Conservation (phyloP, 2,329 filamentous ascomycete genomes). For the Penicillium rolfsii region DNA sequence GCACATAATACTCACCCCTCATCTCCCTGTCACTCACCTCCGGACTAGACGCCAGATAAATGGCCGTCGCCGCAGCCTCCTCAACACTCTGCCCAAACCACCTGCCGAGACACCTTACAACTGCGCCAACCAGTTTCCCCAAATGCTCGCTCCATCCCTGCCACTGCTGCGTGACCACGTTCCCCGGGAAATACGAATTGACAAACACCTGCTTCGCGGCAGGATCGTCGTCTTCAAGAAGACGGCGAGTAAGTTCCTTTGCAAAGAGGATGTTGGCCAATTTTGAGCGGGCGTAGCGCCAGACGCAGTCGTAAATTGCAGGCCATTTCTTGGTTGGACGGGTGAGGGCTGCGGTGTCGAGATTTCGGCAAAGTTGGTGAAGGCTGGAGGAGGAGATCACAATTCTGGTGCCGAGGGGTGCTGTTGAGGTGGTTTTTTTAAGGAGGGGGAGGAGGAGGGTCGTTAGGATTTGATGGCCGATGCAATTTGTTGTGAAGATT, state of each 20-base stretch:
- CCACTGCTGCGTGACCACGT: slow-evolving; percentile 39
- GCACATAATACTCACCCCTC: slow-evolving; percentile 44
- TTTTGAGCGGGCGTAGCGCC: slow-evolving; percentile 40
- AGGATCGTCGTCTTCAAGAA: slow-evolving; percentile 31
- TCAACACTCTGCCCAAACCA: slow-evolving; percentile 30
- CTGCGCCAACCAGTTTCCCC: slow-evolving; percentile 26
- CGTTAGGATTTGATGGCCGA: slow-evolving; percentile 57
- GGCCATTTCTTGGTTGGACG: slow-evolving; percentile 29
- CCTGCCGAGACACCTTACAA: slow-evolving; percentile 28
- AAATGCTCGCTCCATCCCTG: slow-evolving; percentile 34
- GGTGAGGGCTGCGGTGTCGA: slow-evolving; percentile 32
- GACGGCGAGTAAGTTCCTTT: slow-evolving; percentile 32
- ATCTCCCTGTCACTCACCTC: slow-evolving; percentile 26
- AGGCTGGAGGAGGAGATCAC: slow-evolving; percentile 47
- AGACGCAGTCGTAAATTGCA: slow-evolving; percentile 29
- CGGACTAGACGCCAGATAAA: slow-evolving; percentile 35
- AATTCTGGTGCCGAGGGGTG: slow-evolving; percentile 46
- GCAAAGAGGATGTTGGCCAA: slow-evolving; percentile 40
- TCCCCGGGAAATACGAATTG: slow-evolving; percentile 40
- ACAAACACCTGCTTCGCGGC: slow-evolving; percentile 32
- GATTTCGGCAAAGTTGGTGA: slow-evolving; percentile 31
- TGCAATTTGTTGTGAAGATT: slow-evolving; percentile 55
- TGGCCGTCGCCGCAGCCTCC: slow-evolving; percentile 36
- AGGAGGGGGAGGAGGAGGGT: slow-evolving; percentile 50
- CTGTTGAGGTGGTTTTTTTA: slow-evolving; percentile 18